These are phyloP conservation scores for Rhizopus delemar DNA, from an alignment of 371 early-diverging fungal species.

Conservation along the genomic window DNA sequence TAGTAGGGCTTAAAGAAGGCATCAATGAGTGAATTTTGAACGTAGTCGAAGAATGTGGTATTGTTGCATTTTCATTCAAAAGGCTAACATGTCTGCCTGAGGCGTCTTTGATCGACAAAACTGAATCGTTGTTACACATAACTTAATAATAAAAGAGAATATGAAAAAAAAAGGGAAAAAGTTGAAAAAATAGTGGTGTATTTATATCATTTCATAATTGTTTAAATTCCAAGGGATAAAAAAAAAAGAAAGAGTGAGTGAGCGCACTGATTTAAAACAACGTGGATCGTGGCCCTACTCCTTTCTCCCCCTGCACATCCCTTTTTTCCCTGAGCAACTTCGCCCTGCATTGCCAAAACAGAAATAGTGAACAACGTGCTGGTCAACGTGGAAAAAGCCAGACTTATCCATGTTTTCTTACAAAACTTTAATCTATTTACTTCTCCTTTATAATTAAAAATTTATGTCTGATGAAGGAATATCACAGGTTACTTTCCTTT, in stretches of 20 bases:
- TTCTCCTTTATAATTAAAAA: too few species aligned
- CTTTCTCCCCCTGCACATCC: not conserved
- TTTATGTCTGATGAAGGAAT: too few species aligned
- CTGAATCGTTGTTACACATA: constrained; percentile 4
- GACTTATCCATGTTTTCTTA: not conserved
- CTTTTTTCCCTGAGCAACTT: not conserved
- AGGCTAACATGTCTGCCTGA: constrained; percentile 24
- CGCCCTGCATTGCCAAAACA: constrained; percentile 6
- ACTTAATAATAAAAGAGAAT: constrained; percentile 1
- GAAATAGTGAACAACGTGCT: constrained; percentile 5
- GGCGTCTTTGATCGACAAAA: constrained; percentile 24
- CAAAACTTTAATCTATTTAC: too few species aligned
- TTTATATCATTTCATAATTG: constrained; percentile 4
- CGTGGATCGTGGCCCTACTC: constrained; percentile 4
- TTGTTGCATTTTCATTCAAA: constrained; percentile 15
- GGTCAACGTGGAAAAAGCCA: not conserved
- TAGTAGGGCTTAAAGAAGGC: not conserved
- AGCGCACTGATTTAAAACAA: constrained; percentile 12
- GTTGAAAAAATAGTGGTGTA: not conserved
- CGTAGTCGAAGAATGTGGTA: not conserved
- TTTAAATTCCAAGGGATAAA: constrained; percentile 3
- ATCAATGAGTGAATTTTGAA: not conserved
- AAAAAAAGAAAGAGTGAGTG: not conserved
- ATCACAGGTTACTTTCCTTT: too few species aligned
- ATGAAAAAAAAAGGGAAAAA: constrained; percentile 7